Base-by-base conservation (phyloP, 805 yeast species). In the Metschnikowia lunata region DNA sequence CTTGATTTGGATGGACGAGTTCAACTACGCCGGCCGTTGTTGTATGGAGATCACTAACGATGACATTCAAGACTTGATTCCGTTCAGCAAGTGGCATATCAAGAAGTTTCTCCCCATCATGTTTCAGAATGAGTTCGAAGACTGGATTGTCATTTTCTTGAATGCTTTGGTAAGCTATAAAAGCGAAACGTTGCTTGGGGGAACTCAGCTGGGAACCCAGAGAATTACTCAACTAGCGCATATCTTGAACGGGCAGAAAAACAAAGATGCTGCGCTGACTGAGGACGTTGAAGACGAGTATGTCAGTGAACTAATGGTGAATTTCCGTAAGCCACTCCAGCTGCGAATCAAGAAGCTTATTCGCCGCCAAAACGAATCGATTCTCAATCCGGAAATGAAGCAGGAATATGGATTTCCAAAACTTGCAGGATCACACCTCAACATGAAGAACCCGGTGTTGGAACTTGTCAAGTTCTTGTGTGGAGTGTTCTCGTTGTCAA, bases 1-100 rank as follows among this genome's bases (percentile, higher is more conserved):
- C n/a, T 67, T 93, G 50, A 67, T 93, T 2, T 95, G 97, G 98
- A 86, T 91, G 95, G 97, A 93, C 60, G 82, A 84, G 54, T 79
- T 78, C 56, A 93, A 93, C 58, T 89, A 74, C 62, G 85, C 95
- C 35, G 99, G 99, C 7, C 62, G 81, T 39, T 70, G 69, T 47
- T 76, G 82, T 55, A 55, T 57, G 14, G 69, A 69, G 42, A 75
- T 79, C 40, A 63, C 72, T 4, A 71, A 65, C 41, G 69, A 66
- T 3, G 75, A 72, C 13, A 55, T 62, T 6, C 81, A 76, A 52
- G 62, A 66, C 27, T 61, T 78, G 47, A 61, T 62, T 9, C 81
- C 86, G 1, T 72, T 65, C 39, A 76, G 77, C 45, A 64, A 80
- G 39, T 93, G 99, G 99, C 93, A 86, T 46, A 74, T 93, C 15